Base-by-base conservation (phyloP, 495 filamentous ascomycete species). In the Aspergillus taichungensis region DNA sequence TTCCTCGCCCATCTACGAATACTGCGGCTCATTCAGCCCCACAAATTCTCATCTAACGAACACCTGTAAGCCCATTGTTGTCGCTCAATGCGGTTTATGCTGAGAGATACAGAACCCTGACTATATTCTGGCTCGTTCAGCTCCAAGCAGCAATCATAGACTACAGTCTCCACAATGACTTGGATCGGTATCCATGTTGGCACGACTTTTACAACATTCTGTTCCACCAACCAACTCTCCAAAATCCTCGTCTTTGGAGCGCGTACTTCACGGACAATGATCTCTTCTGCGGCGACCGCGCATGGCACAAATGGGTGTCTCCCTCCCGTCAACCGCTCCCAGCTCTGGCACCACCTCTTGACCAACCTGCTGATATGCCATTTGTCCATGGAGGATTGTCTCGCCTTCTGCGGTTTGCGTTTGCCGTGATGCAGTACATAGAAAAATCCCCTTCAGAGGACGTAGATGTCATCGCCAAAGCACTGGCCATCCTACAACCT, bases 91-190 rank as follows among this genome's bases (percentile, higher is more conserved):
- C 18, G 18, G 18, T 24, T 4, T 4, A 5, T 8, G 12, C 30
- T 42, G 14, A 42, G 8, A 32, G 33, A 5, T 2, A 12, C 8
- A 46, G 44, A n/a, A 46, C 44, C 27, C 40, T 46, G 44, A 46
- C 44, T 6, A 46, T 46, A 2, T 46, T 46, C 27, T 46, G 44
- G 44, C 44, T 46, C 13, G 8, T 46, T 30, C 44, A 46, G 13
- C 37, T 46, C 18, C 44, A 46, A 32, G 9, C 40, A 10, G 44
- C 44, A 13, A 40, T 46, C 29, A 34, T 36, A 32, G 35, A 46
- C 44, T 46, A 46, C 44, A 46, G 40, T 10, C 40, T 34, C 28
- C 30, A 40, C 13, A 34, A 28, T 11, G 31, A 34, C 7, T 13
- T 40, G 6, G 8, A 40, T 10, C 14, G 14, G 14, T 29, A 34